Conservation (phyloP, 805 yeast species). For the Jamesozyma jinghongensis region DNA sequence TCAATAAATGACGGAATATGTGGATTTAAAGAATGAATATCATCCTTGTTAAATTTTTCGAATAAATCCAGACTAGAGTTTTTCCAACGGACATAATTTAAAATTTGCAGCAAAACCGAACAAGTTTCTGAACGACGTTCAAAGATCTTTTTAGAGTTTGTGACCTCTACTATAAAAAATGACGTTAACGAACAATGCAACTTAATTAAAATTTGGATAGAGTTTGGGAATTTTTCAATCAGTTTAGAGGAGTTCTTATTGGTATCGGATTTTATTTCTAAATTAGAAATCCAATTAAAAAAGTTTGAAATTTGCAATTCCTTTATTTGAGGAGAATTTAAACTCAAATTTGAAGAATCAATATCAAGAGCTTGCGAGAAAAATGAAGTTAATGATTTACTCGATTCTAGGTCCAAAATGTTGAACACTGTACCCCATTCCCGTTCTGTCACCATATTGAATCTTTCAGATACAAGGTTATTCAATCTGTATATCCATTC, state of each 20-base stretch:
- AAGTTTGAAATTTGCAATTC: slow-evolving; percentile 56
- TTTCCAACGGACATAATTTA: slow-evolving; percentile 56
- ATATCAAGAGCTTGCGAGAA: slow-evolving; percentile 31
- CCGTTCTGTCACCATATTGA: slow-evolving; percentile 38
- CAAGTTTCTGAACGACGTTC: slow-evolving; percentile 59
- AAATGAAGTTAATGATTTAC: slow-evolving; percentile 46
- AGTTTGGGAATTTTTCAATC: slow-evolving; percentile 51
- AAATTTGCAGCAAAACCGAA: slow-evolving; percentile 55
- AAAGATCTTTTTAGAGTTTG: slow-evolving; percentile 48
- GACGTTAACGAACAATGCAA: slow-evolving; percentile 59
- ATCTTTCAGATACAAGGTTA: slow-evolving; percentile 46
- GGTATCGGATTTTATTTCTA: slow-evolving; percentile 36
- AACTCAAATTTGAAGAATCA: slow-evolving; percentile 11
- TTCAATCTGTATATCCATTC: slow-evolving; percentile 58
- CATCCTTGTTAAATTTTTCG: slow-evolving; percentile 25
- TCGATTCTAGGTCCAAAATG: slow-evolving; percentile 58
- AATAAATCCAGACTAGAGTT: slow-evolving; percentile 51
- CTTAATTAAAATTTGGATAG: slow-evolving; percentile 55
- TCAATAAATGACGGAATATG: slow-evolving; percentile 80
- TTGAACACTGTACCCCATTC: slow-evolving; percentile 80
- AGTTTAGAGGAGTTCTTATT: slow-evolving; percentile 30
- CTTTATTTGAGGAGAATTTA: slow-evolving; percentile 34
- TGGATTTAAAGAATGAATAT: slow-evolving; percentile 29
- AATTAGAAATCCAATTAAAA: slow-evolving; percentile 56
- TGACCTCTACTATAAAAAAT: slow-evolving; percentile 54